Percentiles rank a stretch among this genome's conserved stretches.
These are phyloP conservation scores for Fibroporia radiculosa DNA, from an alignment of 768 basidiomycete species.

Conservation along the genomic window DNA sequence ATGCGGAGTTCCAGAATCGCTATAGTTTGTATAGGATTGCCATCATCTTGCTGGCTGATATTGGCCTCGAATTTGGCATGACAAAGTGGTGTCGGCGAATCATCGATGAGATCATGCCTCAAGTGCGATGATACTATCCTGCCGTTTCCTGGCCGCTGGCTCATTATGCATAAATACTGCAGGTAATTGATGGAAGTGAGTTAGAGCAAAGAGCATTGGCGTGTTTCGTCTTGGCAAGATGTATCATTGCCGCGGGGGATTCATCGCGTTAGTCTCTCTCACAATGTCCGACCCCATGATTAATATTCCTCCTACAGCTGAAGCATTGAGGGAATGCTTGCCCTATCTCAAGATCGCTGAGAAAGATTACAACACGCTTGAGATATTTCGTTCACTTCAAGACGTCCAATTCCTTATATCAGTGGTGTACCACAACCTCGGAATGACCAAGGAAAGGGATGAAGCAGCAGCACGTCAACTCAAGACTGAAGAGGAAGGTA, in stretches of 20 bases:
- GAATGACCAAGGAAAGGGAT: constrained; percentile 46
- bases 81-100: constrained; percentile 54
- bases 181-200: constrained; percentile 69
- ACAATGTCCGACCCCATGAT: neutral
- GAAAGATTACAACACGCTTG: constrained; percentile 50
- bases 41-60: constrained; percentile 67
- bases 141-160: too few relatives aligned
- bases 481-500: constrained; percentile 33
- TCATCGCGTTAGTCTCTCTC: constrained; percentile 32
- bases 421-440: constrained; percentile 66
- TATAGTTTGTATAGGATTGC: constrained; percentile 61
- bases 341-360: constrained; percentile 57
- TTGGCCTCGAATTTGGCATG: constrained; percentile 73
- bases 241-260: constrained; percentile 54
- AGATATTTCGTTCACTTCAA: constrained; percentile 49
- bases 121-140: constrained; percentile 34
- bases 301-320: constrained; percentile 17
- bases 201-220: constrained; percentile 71
- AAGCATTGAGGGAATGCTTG: constrained; percentile 20
- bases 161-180: neutral
- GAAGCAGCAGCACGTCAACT: constrained; percentile 42
- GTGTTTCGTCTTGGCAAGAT: constrained; percentile 67
- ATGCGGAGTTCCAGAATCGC: constrained; percentile 70
- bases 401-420: constrained; percentile 71
- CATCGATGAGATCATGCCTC: constrained; percentile 76